Percentiles rank a stretch among this genome's conserved stretches.
Conservation (phyloP, 2,329 filamentous ascomycete genomes). For the Aspergillus persii region DNA sequence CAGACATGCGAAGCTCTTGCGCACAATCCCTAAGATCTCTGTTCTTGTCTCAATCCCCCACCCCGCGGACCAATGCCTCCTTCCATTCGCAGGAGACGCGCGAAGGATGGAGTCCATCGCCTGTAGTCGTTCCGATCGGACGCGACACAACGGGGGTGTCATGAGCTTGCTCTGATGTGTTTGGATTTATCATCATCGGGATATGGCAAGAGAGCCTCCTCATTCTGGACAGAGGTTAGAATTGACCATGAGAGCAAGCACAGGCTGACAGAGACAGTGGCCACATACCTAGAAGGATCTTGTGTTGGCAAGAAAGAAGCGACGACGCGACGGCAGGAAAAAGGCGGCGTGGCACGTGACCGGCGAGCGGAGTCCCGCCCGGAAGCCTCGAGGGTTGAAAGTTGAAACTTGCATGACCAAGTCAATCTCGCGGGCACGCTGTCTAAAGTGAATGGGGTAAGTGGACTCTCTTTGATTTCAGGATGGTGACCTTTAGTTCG, state of each 20-base stretch:
- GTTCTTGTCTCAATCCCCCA: conserved; percentile 47
- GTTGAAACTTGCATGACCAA: background rate
- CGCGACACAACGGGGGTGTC: conserved; percentile 25
- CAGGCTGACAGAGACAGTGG: background rate
- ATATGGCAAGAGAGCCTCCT: conserved; percentile 20
- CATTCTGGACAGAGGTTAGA: conserved; percentile 1
- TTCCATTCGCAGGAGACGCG: conserved; percentile 31
- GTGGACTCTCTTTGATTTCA: background rate
- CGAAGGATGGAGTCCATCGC: conserved; percentile 38
- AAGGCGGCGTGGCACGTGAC: background rate
- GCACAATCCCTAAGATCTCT: conserved; percentile 46
- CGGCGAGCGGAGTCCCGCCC: background rate
- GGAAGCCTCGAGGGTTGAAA: background rate
- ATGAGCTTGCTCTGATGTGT: conserved; percentile 37
- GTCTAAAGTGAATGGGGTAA: conserved; percentile 7
- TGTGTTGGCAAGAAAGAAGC: no score
- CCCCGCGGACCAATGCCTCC: conserved; percentile 29
- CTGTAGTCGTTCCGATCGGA: conserved; percentile 8
- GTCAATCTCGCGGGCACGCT: background rate
- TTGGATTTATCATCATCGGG: conserved; percentile 43
- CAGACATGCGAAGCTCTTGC: conserved; percentile 4
- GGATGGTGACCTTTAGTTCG: background rate
- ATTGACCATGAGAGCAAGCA: background rate
- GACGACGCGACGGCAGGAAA: background rate
- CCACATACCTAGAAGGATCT: background rate